phyloP scores from a whole-genome alignment of 192 early-diverging fungal genomes.

The Thoreauomyces humboldtii region DNA sequence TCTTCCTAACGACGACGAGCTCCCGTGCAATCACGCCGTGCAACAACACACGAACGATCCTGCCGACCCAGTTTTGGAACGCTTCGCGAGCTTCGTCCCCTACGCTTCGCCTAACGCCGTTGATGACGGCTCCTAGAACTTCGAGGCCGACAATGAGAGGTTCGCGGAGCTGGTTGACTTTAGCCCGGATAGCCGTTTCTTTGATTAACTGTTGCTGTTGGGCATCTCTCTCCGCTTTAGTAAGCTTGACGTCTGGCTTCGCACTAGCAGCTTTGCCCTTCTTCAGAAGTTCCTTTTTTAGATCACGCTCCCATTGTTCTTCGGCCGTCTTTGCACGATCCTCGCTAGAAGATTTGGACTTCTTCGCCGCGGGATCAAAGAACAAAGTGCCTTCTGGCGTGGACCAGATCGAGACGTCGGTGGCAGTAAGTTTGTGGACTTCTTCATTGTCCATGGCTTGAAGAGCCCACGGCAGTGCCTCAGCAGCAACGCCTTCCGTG shows the following conservation, averaged over 20 bases:
- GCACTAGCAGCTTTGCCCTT: constrained; percentile 51
- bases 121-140: constrained; percentile 61
- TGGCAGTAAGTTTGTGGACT: constrained; percentile 48
- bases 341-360: constrained; percentile 35
- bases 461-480: constrained; percentile 46
- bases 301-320: constrained; percentile 76
- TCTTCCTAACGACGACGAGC: constrained; percentile 25
- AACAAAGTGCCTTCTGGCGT: constrained; percentile 67
- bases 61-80: constrained; percentile 46
- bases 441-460: constrained; percentile 45
- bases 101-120: constrained; percentile 53
- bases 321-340: constrained; percentile 59
- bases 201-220: constrained; percentile 69
- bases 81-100: constrained; percentile 55
- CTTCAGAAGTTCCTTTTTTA: constrained; percentile 66
- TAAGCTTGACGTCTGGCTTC: constrained; percentile 43
- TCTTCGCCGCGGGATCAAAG: constrained; percentile 64
- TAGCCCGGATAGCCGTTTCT: constrained; percentile 68
- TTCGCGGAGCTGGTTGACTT: constrained; percentile 53
- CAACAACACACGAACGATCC: constrained; percentile 30
- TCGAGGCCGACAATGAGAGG: constrained; percentile 62
- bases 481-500: constrained; percentile 50
- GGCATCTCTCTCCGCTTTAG: constrained; percentile 73
- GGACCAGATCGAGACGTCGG: constrained; percentile 70
- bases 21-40: constrained; percentile 46